phyloP scores from a whole-genome alignment of 495 filamentous ascomycete species.

The Aspergillus mulundensis region DNA sequence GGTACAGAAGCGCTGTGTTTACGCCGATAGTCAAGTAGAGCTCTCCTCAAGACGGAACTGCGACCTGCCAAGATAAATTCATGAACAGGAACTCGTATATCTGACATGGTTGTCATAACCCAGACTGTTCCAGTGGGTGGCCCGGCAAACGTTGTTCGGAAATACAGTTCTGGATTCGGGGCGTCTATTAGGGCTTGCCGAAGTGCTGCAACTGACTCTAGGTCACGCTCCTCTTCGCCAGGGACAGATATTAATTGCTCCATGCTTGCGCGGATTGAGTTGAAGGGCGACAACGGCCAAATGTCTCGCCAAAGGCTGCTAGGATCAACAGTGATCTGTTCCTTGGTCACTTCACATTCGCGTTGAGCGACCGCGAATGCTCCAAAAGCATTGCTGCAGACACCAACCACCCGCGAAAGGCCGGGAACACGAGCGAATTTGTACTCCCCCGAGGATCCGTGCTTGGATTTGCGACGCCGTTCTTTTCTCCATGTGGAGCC shows the following conservation, averaged over 20 bases:
- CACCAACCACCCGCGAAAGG: constrained; percentile 75
- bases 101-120: constrained; percentile 55
- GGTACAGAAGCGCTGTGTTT: constrained; percentile 42
- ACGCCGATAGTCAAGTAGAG: constrained; percentile 50
- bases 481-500: constrained; percentile 88
- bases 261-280: constrained; percentile 16
- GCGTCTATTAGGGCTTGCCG: constrained; percentile 48
- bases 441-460: constrained; percentile 68
- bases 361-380: constrained; percentile 83
- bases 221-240: constrained; percentile 4
- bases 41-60: constrained; percentile 62
- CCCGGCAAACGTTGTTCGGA: constrained; percentile 28
- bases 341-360: constrained; percentile 76
- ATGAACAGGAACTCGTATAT: constrained; percentile 73
- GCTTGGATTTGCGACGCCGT: constrained; percentile 75
- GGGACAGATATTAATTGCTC: constrained; percentile 10
- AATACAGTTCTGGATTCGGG: constrained; percentile 53
- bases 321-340: constrained; percentile 62
- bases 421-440: constrained; percentile 89
- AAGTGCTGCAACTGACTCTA: constrained; percentile 27
- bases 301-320: constrained; percentile 72
- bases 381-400: constrained; percentile 82
- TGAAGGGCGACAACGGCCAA: constrained; percentile 62
- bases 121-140: constrained; percentile 36
- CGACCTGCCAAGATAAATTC: constrained; percentile 71